Base-by-base conservation (phyloP, 805 yeast genomes). In the Ogataea kodamae region DNA sequence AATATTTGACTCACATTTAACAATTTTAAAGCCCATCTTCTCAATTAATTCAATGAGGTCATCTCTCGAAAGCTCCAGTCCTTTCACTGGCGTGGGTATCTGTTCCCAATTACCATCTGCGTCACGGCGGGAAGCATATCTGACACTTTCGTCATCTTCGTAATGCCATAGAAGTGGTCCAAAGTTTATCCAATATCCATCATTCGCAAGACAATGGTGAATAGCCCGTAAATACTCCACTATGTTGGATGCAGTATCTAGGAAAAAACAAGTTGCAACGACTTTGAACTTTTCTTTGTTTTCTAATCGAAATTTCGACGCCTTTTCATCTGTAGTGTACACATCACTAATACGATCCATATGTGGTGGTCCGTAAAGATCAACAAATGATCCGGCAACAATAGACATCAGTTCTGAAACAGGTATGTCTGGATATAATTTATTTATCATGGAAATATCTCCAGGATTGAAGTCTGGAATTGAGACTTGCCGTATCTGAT, bases 111-210 rank as follows among this genome's bases (percentile, higher is more conserved):
- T 50, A 1, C 45, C 50, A 5, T 42, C 37, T 4, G 53, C 55
- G 18, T 57, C 50, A 4, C 48, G 49, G 1, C 39, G 32, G 5
- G 48, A 46, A 1, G 46, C 43, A 6, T 54, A 43, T 4, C 45
- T 48, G 7, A 57, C 49, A 10, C 57, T 59, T 11, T 55, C 62
- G 20, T 68, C 72, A 36, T 70, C 72, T 45, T 80, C 88, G 49
- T 69, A 77, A 55, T 82, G 90, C 88, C 88, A 79, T 32, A 77
- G 57, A 26, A 79, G 56, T 0, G 86, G 87, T 0, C 88, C 88
- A 49, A 76, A 72, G 48, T 79, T 78, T 17, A 78, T 57, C 85
- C 85, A 79, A 11, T 57, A 35, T 0, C 81, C 85, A 14, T 55
- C 59, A 0, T 53, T 49, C 20, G 63, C 61, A 37, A 78, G 46